These are phyloP conservation scores for Debaryomycetaceae sp. DNA, from an alignment of 1,139 yeast species.

Conservation along the genomic window DNA sequence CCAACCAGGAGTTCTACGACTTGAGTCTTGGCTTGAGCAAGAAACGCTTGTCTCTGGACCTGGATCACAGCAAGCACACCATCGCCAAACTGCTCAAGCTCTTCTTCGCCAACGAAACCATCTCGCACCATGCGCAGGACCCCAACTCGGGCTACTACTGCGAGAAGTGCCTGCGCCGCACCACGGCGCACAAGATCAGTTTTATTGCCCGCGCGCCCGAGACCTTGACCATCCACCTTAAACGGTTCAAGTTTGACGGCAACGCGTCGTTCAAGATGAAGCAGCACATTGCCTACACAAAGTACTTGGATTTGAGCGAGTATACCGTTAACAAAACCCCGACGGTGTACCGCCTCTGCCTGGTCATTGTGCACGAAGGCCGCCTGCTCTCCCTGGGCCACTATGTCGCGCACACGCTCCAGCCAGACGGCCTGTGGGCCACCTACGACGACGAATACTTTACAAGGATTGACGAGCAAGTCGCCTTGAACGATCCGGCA, in stretches of 20 bases:
- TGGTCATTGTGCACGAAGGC: slow-evolving; percentile 92
- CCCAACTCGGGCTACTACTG: slow-evolving; percentile 66
- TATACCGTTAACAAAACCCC: slow-evolving; percentile 42
- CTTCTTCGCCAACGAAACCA: slow-evolving; percentile 70
- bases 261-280: slow-evolving; percentile 71
- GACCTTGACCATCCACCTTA: slow-evolving; percentile 73
- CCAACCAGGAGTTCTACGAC: slow-evolving; percentile 92
- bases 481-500: slow-evolving; percentile 70
- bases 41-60: slow-evolving; percentile 17
- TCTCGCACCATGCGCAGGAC: slow-evolving; percentile 55
- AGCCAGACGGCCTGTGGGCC: slow-evolving; percentile 88
- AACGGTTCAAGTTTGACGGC: slow-evolving; percentile 83
- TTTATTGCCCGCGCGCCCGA: slow-evolving; percentile 80
- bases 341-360: slow-evolving; percentile 60
- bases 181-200: slow-evolving; percentile 68
- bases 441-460: slow-evolving; percentile 90
- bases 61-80: slow-evolving; percentile 32
- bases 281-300: slow-evolving; percentile 74
- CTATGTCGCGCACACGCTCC: slow-evolving; percentile 81
- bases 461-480: slow-evolving; percentile 59
- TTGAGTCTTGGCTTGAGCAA: slow-evolving; percentile 62
- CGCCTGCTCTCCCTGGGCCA: slow-evolving; percentile 90
- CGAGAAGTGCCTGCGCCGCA: slow-evolving; percentile 70
- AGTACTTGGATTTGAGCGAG: slow-evolving; percentile 59
- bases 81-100: slow-evolving; percentile 67